A percentile compares a stretch with the other conserved stretches of the same genome.
Conservation (phyloP, 768 basidiomycete genomes). For the Cyclocybe cylindracea region DNA sequence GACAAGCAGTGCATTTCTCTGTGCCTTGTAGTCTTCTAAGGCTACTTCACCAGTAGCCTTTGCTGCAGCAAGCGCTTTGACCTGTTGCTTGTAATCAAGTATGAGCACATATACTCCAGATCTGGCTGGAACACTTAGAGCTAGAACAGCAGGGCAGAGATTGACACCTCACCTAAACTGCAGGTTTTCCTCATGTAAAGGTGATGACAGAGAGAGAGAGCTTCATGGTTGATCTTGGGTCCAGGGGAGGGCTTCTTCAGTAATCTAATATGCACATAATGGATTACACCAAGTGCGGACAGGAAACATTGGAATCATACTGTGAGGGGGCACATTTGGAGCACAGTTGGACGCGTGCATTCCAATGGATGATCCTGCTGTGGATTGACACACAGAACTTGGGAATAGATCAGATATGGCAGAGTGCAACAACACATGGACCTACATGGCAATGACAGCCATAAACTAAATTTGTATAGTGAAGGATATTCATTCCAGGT, state of each 20-base stretch:
- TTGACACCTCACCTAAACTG: too few relatives aligned
- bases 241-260: background rate
- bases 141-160: too few relatives aligned
- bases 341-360: constrained; percentile 18
- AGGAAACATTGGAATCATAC: background rate
- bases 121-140: too few relatives aligned
- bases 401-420: background rate
- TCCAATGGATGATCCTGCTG: constrained; percentile 16
- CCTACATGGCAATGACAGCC: constrained; percentile 33
- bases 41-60: too few relatives aligned
- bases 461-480: constrained; percentile 39
- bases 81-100: too few relatives aligned
- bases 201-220: too few relatives aligned
- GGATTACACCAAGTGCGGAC: background rate
- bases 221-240: too few relatives aligned
- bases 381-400: constrained; percentile 15
- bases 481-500: constrained; percentile 26
- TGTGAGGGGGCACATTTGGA: constrained; percentile 10
- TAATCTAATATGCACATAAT: background rate
- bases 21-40: too few relatives aligned
- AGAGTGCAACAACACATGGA: background rate
- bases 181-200: too few relatives aligned
- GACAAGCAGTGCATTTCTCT: too few relatives aligned
- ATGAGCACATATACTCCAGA: too few relatives aligned
- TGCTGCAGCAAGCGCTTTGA: too few relatives aligned